Evolutionary conservation across 2,329 filamentous ascomycete species (phyloP).

Genomic region (Myriangium duriaei): DNA sequence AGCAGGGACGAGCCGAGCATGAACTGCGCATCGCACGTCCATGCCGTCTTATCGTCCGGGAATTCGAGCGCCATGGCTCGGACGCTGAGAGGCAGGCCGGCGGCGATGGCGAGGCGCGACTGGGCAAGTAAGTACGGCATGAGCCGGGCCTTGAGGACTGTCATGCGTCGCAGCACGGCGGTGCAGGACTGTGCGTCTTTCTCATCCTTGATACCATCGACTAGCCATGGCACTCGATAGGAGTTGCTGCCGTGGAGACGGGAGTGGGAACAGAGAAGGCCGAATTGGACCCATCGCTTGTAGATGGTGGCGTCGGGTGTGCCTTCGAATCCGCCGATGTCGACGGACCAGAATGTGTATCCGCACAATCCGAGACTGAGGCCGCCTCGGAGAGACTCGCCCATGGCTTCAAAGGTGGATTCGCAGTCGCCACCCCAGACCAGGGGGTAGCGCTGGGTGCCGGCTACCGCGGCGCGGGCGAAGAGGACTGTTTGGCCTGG

Average conservation of each 20-base stretch:
- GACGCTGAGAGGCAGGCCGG: slow-evolving; percentile 48
- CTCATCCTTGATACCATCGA: slow-evolving; percentile 53
- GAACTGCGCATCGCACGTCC: slow-evolving; percentile 58
- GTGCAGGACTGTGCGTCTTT: slow-evolving; percentile 34
- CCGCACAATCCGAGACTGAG: slow-evolving; percentile 51
- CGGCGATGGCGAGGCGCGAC: slow-evolving; percentile 36
- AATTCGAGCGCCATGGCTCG: slow-evolving; percentile 58
- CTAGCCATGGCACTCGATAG: slow-evolving; percentile 64
- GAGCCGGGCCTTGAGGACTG: slow-evolving; percentile 41
- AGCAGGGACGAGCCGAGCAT: slow-evolving; percentile 57
- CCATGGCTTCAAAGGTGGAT: slow-evolving; percentile 60
- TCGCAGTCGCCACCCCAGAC: slow-evolving; percentile 65
- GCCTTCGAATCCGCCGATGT: slow-evolving; percentile 63
- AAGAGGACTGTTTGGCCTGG: slow-evolving; percentile 50
- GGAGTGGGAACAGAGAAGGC: slow-evolving; percentile 56
- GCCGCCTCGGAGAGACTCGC: slow-evolving; percentile 55
- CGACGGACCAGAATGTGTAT: slow-evolving; percentile 56
- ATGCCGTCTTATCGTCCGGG: slow-evolving; percentile 54
- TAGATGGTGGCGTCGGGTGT: slow-evolving; percentile 51
- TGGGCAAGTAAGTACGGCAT: slow-evolving; percentile 47
- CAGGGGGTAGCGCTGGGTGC: slow-evolving; percentile 56
- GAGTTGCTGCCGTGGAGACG: slow-evolving; percentile 57
- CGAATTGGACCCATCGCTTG: slow-evolving; percentile 69
- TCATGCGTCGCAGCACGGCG: slow-evolving; percentile 43
- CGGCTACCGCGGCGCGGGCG: slow-evolving; percentile 54